Base-by-base conservation (phyloP, 78 protist species). In the Cavenderia fasciculata region DNA sequence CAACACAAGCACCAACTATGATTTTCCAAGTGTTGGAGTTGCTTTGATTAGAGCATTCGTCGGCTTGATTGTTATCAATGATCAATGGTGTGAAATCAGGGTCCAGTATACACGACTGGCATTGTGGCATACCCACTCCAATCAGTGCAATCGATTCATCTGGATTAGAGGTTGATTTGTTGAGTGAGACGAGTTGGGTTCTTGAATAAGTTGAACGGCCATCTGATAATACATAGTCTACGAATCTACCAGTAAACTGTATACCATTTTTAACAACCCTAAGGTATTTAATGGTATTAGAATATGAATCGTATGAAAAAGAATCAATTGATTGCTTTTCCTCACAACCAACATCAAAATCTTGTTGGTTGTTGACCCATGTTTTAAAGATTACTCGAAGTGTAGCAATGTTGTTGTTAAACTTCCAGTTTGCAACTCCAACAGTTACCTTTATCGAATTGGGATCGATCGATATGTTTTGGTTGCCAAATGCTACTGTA, bases 11-110 rank as follows among this genome's bases (percentile, higher is more conserved):
- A 25, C 63, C 63, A 27, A 57, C 63, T 21, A 8, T 36, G 2
- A 57, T 57, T 57, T 57, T 57, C 63, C 63, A 57, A 5, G 38
- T 8, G 34, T 57, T 57, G 14, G 63, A 57, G 1, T 27, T 25
- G 7, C 10, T 57, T 3, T 7, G 18, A 25, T 36, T 3, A 57
- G 41, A 2, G 6, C 33, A 29, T 21, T 25, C 63, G 33, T 57
- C 63, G 6, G 18, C n/a, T 5, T 27, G 41, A 10, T 57, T 10
- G n/a, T n/a, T n/a, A n/a, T n/a, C n/a, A n/a, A n/a, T n/a, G 8
- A 57, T 16, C 63, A 57, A 27, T 23, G 63, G 63, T 27, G 63
- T 27, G 34, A 57, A 57, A 27, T 57, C 63, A 21, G 63, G 63
- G 27, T 57, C 63, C 63, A 57, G 27, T 10, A 57, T 29, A 57